Evolutionary conservation across 345 rosid species (phyloP), one percentile per base, ranked within the genome.

Genomic region (Aethionema arabicum): DNA sequence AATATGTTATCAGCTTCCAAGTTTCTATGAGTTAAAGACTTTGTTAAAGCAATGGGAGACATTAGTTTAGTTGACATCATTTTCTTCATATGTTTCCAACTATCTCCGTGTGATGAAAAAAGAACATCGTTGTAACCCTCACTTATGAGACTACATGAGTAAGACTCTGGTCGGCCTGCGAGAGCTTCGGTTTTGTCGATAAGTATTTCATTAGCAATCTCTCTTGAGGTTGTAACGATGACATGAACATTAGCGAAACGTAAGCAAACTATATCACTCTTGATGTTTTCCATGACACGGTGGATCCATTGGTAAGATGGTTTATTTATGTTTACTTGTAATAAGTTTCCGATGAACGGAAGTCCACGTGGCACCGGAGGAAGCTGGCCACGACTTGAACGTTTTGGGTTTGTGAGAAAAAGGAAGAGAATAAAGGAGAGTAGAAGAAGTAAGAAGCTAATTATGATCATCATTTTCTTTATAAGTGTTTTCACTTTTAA

Each of bases 1-100:
- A 64, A 48, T 2, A 64, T 59, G 7, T 74, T 64, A 53, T 69
- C 74, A 0, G 74, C 66, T 54, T 74, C 78, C 7, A 63, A 7
- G n/a, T 30, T 59, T 59, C 74, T 68, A 14, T 30, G 29, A 10
- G 52, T 21, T 6, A 56, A 57, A 27, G 67, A n/a, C 27, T 52
- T 57, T 3, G 15, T 27, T 11, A 54, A 59, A 5, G 43, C 52
- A 4, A 48, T 13, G 0, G 63, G 48, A 12, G 32, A 63, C 47
- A 69, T 38, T 12, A 74, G 58, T 32, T 69, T 68, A 0, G 63
- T 63, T 6, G 32, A 8, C 68, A 56, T 37, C 12, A 70, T 13
- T 56, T 67, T 61, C 61, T 69, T 70, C 69, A 32, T 38, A 32
- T 59, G 41, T 66, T 61, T 70, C 76, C 63, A 56, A 4, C 39